Evolutionary conservation across 2,329 filamentous ascomycete genomes (phyloP), one percentile per base, ranked within the genome.

Genomic region (Furcasterigmium sp.): DNA sequence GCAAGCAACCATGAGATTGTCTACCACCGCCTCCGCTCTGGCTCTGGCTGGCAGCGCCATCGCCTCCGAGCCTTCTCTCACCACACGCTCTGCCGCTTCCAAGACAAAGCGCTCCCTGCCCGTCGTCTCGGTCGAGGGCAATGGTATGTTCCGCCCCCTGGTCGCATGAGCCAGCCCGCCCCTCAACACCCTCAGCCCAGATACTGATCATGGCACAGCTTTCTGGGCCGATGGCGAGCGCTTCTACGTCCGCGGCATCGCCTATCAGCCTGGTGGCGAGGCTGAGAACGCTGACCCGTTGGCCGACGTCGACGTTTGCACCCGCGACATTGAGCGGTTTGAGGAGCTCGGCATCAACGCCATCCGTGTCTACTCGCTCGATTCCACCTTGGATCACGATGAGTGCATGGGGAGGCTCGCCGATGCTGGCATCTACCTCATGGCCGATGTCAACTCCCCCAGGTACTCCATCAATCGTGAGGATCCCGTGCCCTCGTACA

Each of bases 381-480:
- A 82, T 40, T 70, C 74, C 54, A 42, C 46, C 42, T 13, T 37
- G 10, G 68, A 84, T 64, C 91, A 96, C 69, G 83, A 91, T 56
- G 76, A 81, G 49, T 96, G 91, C 74, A 96, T 96, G 91, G 71
- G 75, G 47, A 74, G 78, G 37, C 76, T 95, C 48, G 83, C 81
- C 41, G 85, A 86, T 56, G 90, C 88, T 50, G 87, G 87, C 56
- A 95, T 95, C 73, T 95, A 95, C 73, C 79, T 95, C 42, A 87
- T 94, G 29, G 75, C 95, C 41, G 90, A 95, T 57, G 86, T 93
- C 73, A 95, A 95, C 80, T 91, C 73, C 78, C 87, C 88, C 53
- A 75, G 81, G 52, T 95, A 95, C 75, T 93, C 89, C 2, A 76
- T 95, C 69, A 91, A 93, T 75, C 85, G 90, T 43, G 74, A 70